A percentile compares a stretch with the other conserved stretches of the same genome.
phyloP scores from a whole-genome alignment of 495 filamentous ascomycete species.

The Aspergillus conjunctus region DNA sequence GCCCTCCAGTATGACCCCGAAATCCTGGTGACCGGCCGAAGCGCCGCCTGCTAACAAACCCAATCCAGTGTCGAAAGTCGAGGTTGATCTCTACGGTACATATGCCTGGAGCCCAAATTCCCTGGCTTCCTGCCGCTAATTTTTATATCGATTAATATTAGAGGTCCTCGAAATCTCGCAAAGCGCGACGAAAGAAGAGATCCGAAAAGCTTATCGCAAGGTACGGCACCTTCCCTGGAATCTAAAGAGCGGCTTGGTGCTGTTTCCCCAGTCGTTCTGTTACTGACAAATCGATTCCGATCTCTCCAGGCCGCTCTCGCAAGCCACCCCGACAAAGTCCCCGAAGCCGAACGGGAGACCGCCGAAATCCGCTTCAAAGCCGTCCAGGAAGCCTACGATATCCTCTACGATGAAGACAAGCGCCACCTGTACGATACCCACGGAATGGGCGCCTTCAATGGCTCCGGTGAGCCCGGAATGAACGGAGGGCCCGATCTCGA shows the following conservation, averaged over 20 bases:
- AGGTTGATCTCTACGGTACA: slow-evolving; percentile 53
- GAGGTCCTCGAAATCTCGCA: slow-evolving; percentile 77
- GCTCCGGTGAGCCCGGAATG: slow-evolving; percentile 64
- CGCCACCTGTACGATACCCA: slow-evolving; percentile 88
- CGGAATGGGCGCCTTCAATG: slow-evolving; percentile 93
- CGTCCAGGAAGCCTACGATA: slow-evolving; percentile 93
- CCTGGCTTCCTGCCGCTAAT: slow-evolving; percentile 14
- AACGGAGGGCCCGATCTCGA: slow-evolving; percentile 78
- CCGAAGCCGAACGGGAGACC: slow-evolving; percentile 77
- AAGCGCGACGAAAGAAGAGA: slow-evolving; percentile 73
- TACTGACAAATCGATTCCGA: slow-evolving; percentile 19
- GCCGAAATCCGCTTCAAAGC: slow-evolving; percentile 90
- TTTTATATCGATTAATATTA: slow-evolving; percentile 28
- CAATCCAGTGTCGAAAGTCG: slow-evolving; percentile 39
- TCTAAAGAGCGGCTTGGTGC: neutral
- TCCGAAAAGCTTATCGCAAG: slow-evolving; percentile 98
- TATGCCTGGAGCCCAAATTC: neutral
- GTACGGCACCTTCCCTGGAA: slow-evolving; percentile 41
- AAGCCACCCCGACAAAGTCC: slow-evolving; percentile 94
- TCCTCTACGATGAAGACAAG: slow-evolving; percentile 94
- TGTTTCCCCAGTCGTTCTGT: neutral
- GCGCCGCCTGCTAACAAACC: slow-evolving; percentile 13
- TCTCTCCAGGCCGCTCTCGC: slow-evolving; percentile 72
- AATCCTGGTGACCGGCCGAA: neutral
- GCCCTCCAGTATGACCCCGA: slow-evolving; percentile 1